These are phyloP conservation scores for Starmerella bombi DNA, from an alignment of 805 yeast genomes.

Conservation along the genomic window DNA sequence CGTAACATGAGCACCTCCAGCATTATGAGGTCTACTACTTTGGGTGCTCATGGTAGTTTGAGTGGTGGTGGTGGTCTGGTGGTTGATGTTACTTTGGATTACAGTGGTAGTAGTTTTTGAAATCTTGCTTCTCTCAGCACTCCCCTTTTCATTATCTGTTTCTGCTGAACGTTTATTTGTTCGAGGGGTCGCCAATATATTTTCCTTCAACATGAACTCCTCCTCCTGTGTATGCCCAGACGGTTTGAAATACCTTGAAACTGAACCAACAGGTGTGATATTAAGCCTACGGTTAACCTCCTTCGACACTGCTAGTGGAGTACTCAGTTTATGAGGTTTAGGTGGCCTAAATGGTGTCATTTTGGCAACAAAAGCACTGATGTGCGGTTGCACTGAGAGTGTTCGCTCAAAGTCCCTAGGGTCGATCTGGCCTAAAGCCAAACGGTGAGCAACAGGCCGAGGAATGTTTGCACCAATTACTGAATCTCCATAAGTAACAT, in stretches of 20 bases:
- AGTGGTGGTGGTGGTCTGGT: too few species aligned
- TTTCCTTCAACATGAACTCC: too few species aligned
- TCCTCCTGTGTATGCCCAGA: too few species aligned
- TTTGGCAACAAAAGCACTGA: conserved; percentile 7
- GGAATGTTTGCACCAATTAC: conserved; percentile 8
- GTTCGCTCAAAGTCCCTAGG: conserved; percentile 5
- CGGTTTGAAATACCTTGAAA: neutral
- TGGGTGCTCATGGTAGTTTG: too few species aligned
- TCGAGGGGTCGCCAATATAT: too few species aligned
- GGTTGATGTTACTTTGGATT: too few species aligned
- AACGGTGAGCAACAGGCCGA: conserved; percentile 12
- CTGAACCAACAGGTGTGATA: neutral
- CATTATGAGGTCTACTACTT: too few species aligned
- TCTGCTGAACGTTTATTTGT: too few species aligned
- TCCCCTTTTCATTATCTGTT: too few species aligned
- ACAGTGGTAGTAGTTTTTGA: too few species aligned
- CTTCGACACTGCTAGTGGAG: conserved; percentile 1
- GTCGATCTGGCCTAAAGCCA: conserved; percentile 13
- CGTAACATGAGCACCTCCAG: too few species aligned
- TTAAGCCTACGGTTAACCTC: conserved; percentile 5
- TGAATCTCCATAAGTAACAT: conserved; percentile 2
- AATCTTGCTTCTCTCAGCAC: too few species aligned
- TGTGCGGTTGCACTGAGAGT: conserved; percentile 9
- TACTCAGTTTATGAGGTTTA: neutral
- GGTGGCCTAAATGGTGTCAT: conserved; percentile 3